Evolutionary conservation across 306 rosid genomes (phyloP), one percentile per base, ranked within the genome.

Genomic region (Geum urbanum): DNA sequence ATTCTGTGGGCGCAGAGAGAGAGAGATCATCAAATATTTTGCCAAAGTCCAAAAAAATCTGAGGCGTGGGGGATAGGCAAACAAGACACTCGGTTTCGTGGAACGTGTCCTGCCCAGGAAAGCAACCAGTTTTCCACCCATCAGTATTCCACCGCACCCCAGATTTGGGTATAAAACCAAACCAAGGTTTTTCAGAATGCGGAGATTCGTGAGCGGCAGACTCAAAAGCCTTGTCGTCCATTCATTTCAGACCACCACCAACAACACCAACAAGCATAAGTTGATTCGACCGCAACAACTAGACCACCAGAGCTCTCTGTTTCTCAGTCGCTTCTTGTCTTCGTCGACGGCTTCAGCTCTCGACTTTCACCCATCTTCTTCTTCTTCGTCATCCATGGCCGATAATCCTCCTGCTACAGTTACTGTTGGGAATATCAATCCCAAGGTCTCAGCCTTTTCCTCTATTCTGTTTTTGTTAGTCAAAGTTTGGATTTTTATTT

Each of bases 131-230:
- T 32, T 32, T 32, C 37, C 3, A 1, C 37, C 37, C 37, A 32
- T 32, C 3, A 32, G 1, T 32, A 1, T 32, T 32, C 37, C 37
- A 32, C 37, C 37, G 37, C 37, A 32, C 3, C 37, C 37, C 37
- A 32, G 37, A 32, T 1, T 32, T 32, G 37, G 14, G 1, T 27
- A 48, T 47, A 44, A 67, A 56, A 7, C 18, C 64, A 32, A 7
- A 22, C 64, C 32, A 27, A 56, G 59, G 47, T 8, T 0, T 7
- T 44, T 6, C 4, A 6, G 60, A 1, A 92, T 88, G 97, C 91
- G 96, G 89, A 92, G 82, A 84, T 84, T 79, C 86, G 94, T 78
- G 10, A 78, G 82, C 50, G 84, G 76, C 67, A 75, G 74, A 54
- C 74, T 84, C 35, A 69, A 77, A 37, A 22, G 39, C 54, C 64